Percentiles rank a stretch among this genome's conserved stretches.
phyloP scores from a whole-genome alignment of 2,329 filamentous ascomycete genomes.

The Alternaria brassicicola region DNA sequence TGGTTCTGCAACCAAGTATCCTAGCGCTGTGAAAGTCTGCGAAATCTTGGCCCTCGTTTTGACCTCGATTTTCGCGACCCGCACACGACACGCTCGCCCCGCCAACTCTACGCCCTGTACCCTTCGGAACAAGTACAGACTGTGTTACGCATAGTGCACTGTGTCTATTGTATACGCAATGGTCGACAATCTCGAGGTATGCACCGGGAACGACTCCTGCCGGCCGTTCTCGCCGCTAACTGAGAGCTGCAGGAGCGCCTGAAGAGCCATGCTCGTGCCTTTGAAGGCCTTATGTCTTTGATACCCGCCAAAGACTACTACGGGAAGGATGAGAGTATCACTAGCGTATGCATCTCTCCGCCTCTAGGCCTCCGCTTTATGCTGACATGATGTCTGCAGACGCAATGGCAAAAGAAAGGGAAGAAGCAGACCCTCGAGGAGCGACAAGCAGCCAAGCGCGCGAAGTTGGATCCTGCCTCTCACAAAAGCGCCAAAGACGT shows the following conservation, averaged over 20 bases:
- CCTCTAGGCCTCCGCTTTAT: slow-evolving; percentile 9
- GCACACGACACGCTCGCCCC: slow-evolving; percentile 37
- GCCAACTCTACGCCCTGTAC: slow-evolving; percentile 14
- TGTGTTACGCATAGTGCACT: background rate
- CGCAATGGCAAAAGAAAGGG: slow-evolving; percentile 86
- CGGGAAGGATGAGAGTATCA: slow-evolving; percentile 69
- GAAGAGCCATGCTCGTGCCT: slow-evolving; percentile 70
- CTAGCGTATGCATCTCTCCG: slow-evolving; percentile 66
- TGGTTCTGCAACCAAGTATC: slow-evolving; percentile 16
- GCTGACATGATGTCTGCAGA: slow-evolving; percentile 57
- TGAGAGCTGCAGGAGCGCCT: slow-evolving; percentile 56
- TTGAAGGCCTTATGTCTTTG: slow-evolving; percentile 83
- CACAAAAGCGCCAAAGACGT: slow-evolving; percentile 92
- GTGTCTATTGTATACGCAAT: slow-evolving; percentile 24
- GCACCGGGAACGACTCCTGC: slow-evolving; percentile 29
- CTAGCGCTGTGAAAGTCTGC: slow-evolving; percentile 28
- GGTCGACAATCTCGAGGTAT: slow-evolving; percentile 53
- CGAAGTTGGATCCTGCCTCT: slow-evolving; percentile 90
- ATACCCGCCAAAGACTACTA: slow-evolving; percentile 93
- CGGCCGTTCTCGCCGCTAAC: slow-evolving; percentile 36
- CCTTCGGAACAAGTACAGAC: background rate
- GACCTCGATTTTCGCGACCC: slow-evolving; percentile 30
- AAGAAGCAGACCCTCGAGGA: slow-evolving; percentile 93
- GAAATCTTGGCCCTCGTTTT: slow-evolving; percentile 31
- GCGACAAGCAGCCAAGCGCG: slow-evolving; percentile 69